Percentiles rank a stretch among this genome's conserved stretches.
Conservation (phyloP, 345 rosid species). For the Capsella bursapastoris region DNA sequence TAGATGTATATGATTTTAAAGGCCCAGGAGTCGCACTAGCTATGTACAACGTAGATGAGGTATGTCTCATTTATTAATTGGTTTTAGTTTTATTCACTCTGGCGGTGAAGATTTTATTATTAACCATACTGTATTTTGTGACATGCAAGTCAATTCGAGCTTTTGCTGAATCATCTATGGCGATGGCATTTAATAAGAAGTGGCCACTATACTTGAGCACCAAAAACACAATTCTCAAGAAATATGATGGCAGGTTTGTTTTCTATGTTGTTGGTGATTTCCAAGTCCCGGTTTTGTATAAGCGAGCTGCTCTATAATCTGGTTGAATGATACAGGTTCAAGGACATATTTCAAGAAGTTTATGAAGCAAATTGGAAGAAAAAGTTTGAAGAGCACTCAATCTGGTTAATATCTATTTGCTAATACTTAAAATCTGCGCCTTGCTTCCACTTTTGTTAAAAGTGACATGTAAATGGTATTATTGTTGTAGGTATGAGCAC, state of each 20-base stretch:
- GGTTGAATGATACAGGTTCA: constrained; percentile 62
- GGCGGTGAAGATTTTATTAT: constrained; percentile 27
- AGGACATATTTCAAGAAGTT: constrained; percentile 95
- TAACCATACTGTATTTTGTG: constrained; percentile 24
- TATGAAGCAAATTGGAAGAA: constrained; percentile 92
- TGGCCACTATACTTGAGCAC: constrained; percentile 98
- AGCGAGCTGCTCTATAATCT: constrained; percentile 19
- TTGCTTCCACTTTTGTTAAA: neutral
- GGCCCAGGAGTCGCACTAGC: constrained; percentile 96
- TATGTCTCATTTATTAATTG: constrained; percentile 37
- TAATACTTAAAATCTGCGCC: constrained; percentile 12
- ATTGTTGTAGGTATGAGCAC: constrained; percentile 81
- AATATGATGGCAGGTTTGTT: constrained; percentile 94
- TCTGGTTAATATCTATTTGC: constrained; percentile 61
- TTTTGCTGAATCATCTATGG: constrained; percentile 97
- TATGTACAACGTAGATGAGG: constrained; percentile 98
- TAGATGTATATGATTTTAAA: constrained; percentile 80
- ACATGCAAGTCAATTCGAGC: constrained; percentile 76
- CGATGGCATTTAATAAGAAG: constrained; percentile 79
- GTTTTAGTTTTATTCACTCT: constrained; percentile 18
- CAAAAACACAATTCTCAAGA: constrained; percentile 95
- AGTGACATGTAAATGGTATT: neutral
- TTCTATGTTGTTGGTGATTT: constrained; percentile 30
- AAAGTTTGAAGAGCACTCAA: constrained; percentile 86
- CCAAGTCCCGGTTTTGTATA: neutral